Evolutionary conservation across 2,329 filamentous ascomycete genomes (phyloP).

Genomic region (Penicillium hesseltinei): DNA sequence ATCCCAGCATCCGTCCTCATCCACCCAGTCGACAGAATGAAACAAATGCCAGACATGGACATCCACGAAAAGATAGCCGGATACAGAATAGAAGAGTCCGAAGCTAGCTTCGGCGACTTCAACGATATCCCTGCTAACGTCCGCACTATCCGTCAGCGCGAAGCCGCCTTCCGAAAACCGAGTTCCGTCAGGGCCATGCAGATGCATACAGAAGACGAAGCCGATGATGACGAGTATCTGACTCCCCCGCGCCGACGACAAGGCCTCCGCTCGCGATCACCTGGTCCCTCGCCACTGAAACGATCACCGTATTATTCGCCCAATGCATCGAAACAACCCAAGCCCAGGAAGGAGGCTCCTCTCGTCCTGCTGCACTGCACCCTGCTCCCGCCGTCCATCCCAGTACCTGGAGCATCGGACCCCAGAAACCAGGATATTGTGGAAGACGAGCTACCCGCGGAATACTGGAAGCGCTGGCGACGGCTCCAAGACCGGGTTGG

Average conservation of each 20-base stretch:
- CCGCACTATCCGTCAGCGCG: conserved; percentile 34
- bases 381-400: conserved; percentile 53
- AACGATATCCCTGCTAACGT: conserved; percentile 18
- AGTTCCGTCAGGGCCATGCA: conserved; percentile 48
- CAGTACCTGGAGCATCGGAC: conserved; percentile 42
- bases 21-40: conserved; percentile 30
- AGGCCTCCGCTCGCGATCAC: conserved; percentile 36
- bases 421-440: conserved; percentile 45
- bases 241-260: conserved; percentile 35
- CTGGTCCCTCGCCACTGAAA: conserved; percentile 32
- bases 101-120: conserved; percentile 25
- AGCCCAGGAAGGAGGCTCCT: conserved; percentile 50
- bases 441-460: conserved; percentile 49
- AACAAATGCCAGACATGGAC: conserved; percentile 18
- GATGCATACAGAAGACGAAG: conserved; percentile 45
- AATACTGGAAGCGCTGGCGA: conserved; percentile 49
- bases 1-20: conserved; percentile 41
- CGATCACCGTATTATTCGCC: conserved; percentile 38
- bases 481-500: conserved; percentile 54
- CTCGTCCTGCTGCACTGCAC: conserved; percentile 62
- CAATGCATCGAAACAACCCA: conserved; percentile 30
- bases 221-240: conserved; percentile 40
- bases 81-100: conserved; percentile 22
- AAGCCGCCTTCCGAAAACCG: conserved; percentile 44
- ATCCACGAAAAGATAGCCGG: conserved; percentile 23